Evolutionary conservation across 2,329 filamentous ascomycete species (phyloP).

Genomic region (Aureobasidium namibiae): DNA sequence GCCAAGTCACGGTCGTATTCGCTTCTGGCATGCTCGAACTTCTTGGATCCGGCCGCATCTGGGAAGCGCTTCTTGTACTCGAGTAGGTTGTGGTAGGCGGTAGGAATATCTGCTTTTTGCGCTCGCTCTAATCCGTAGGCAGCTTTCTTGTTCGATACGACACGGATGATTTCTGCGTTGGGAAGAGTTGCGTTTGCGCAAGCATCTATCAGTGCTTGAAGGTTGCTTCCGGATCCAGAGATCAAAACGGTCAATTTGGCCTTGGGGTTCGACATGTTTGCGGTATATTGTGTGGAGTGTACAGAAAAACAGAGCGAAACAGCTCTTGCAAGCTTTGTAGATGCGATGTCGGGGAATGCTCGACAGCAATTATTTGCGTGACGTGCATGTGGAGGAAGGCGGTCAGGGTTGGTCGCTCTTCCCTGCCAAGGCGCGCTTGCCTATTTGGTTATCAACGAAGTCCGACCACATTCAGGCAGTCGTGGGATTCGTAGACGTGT

Average conservation of each 20-base stretch:
- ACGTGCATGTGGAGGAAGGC: not conserved
- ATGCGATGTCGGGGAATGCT: constrained; percentile 4
- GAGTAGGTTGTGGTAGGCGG: constrained; percentile 73
- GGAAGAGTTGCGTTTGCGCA: constrained; percentile 40
- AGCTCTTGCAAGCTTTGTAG: not conserved
- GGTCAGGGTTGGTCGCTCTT: not conserved
- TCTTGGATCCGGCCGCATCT: constrained; percentile 32
- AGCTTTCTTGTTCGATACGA: constrained; percentile 57
- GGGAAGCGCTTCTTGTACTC: constrained; percentile 64
- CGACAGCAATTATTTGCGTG: not conserved
- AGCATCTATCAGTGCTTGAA: constrained; percentile 67
- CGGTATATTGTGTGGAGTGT: not conserved
- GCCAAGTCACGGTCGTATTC: constrained; percentile 72
- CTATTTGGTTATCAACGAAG: constrained; percentile 5
- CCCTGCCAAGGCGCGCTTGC: constrained; percentile 9
- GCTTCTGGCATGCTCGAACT: constrained; percentile 44
- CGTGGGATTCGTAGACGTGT: constrained; percentile 6
- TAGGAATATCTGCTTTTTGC: constrained; percentile 54
- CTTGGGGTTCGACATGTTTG: constrained; percentile 3
- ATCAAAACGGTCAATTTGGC: constrained; percentile 36
- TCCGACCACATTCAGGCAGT: constrained; percentile 11
- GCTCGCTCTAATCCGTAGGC: constrained; percentile 59
- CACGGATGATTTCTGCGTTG: constrained; percentile 49
- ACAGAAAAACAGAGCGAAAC: not conserved
- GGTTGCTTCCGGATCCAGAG: constrained; percentile 67